These are phyloP conservation scores for Furcasterigmium furcatum DNA, from an alignment of 2,329 filamentous ascomycete genomes.

Conservation along the genomic window DNA sequence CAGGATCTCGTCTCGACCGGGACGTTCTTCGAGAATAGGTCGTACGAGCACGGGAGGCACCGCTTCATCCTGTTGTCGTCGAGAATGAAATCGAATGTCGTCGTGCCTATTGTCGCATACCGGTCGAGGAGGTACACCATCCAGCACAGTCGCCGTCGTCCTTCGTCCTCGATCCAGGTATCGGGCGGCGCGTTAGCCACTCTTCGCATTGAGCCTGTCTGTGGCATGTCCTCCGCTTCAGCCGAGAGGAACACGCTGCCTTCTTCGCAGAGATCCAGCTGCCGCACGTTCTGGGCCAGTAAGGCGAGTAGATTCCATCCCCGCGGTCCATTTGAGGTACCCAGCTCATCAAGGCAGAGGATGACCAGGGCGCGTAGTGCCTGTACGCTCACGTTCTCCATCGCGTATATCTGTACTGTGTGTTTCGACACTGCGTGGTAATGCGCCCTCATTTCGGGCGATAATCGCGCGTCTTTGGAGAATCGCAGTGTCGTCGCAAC, in stretches of 20 bases:
- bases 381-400: conserved; percentile 35
- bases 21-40: conserved; percentile 38
- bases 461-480: conserved; percentile 32
- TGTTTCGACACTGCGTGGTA: conserved; percentile 34
- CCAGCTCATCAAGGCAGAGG: conserved; percentile 35
- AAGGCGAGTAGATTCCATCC: conserved; percentile 38
- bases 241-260: conserved; percentile 30
- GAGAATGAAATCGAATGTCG: conserved; percentile 36
- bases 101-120: conserved; percentile 38
- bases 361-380: conserved; percentile 37
- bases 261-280: conserved; percentile 35
- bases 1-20: conserved; percentile 36
- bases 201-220: conserved; percentile 29
- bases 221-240: conserved; percentile 24
- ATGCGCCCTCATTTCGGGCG: conserved; percentile 31
- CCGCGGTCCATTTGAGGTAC: conserved; percentile 37
- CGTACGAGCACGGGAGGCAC: conserved; percentile 38
- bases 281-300: conserved; percentile 32
- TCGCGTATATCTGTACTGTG: conserved; percentile 36
- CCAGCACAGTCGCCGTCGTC: conserved; percentile 37
- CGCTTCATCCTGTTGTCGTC: conserved; percentile 34
- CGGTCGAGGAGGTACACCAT: conserved; percentile 42
- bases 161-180: conserved; percentile 42
- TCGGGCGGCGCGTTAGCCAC: conserved; percentile 30
- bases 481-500: conserved; percentile 39